Base-by-base conservation (phyloP, 345 rosid species). In the Chamaenerion angustifolium region DNA sequence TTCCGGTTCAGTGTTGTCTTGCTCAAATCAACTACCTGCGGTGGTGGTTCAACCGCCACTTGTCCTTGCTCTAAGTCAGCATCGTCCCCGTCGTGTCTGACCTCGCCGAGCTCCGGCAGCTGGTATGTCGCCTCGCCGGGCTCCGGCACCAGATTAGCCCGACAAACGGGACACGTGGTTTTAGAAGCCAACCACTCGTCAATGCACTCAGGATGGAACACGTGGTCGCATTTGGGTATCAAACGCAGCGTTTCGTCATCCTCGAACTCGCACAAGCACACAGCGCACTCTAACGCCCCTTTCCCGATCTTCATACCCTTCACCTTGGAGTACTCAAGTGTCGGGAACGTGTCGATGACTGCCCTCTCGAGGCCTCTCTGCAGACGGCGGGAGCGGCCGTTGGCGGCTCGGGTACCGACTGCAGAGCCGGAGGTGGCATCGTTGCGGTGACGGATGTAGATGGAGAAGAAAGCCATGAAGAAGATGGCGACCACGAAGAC, bases 401-500 rank as follows among this genome's bases (percentile, higher is more conserved):
- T 62, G 37, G 1, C 49, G 25, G 65, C 62, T 1, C 18, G 56
- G 0, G 45, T 27, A 0, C 58, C 60, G 8, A 59, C 55, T 16
- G 67, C 17, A 49, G 64, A 57, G 51, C 54, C 56, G 45, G 66
- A 59, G 46, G 27, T 44, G 16, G 48, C 13, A 21, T 56, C 56
- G 54, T 68, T 12, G 72, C 90, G 79, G 68, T 73, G 85, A 13
- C 99, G 97, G 65, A 93, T 71, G 73, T 88, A 93, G 71, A 93
- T 75, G 27, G 94, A 72, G 77, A 93, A 79, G 74, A 88, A 76
- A 3, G 76, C 95, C 81, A 88, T 73, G 55, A 82, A 68, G 73
- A 88, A 88, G 40, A 93, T 78, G 12, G 83, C 86, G 2, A 79
- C 76, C 27, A 93, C 51, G 0, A 93, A 35, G 57, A 88, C 77